phyloP scores from a whole-genome alignment of 148 eudicot genomes.

The Amaranthus palmeri region DNA sequence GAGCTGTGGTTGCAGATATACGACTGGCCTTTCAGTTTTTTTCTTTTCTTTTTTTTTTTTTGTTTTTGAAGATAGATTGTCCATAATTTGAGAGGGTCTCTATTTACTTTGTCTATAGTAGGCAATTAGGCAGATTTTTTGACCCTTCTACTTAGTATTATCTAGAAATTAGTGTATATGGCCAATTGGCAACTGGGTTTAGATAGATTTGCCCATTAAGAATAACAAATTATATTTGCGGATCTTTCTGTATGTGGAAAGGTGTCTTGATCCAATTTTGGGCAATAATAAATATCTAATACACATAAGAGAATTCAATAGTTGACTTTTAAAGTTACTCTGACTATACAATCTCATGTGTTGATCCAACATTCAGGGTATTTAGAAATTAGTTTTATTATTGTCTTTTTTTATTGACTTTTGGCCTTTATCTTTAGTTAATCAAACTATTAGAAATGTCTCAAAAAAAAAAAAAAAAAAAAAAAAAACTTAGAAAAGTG shows the following conservation, averaged over 20 bases:
- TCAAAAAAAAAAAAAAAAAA: no score
- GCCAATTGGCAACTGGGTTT: constrained; percentile 7
- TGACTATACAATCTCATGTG: not conserved
- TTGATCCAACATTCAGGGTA: not conserved
- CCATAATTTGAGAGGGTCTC: constrained; percentile 16
- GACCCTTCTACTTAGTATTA: constrained; percentile 9
- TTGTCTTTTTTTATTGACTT: not conserved
- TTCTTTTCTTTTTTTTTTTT: not conserved
- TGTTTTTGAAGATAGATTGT: constrained; percentile 1
- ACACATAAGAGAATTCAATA: no score
- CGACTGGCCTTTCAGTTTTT: constrained; percentile 8
- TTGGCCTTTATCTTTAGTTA: not conserved
- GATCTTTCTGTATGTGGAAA: not conserved
- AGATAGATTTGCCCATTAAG: not conserved
- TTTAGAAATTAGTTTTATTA: not conserved
- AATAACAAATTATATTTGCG: not conserved
- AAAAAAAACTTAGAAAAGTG: not conserved
- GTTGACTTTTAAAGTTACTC: not conserved
- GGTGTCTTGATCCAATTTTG: not conserved
- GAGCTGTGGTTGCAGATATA: constrained; percentile 11
- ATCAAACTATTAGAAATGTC: no score
- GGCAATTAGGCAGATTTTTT: constrained; percentile 20
- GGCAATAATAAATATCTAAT: not conserved
- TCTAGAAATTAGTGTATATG: constrained; percentile 19
- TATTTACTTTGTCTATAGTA: constrained; percentile 23